phyloP scores from a whole-genome alignment of 192 early-diverging fungal species.

The Gaertneriomyces sp. region DNA sequence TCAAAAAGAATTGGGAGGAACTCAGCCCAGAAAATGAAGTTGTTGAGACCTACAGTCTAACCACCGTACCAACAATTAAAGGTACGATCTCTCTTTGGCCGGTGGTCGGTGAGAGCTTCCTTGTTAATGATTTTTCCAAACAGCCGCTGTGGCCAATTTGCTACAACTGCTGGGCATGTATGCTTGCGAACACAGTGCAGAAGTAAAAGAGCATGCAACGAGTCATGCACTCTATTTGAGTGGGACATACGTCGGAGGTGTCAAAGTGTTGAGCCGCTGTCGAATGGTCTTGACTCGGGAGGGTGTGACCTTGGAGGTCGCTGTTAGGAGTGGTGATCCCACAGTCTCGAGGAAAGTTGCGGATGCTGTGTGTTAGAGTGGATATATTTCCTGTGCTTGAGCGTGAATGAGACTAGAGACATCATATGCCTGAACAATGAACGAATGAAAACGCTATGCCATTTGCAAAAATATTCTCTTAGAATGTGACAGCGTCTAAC shows the following conservation, averaged over 20 bases:
- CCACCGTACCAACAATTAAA: conserved; percentile 71
- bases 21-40: conserved; percentile 67
- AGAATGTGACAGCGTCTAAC: conserved; percentile 75
- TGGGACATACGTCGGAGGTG: conserved; percentile 82
- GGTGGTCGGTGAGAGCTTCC: conserved; percentile 12
- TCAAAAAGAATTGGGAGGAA: conserved; percentile 75
- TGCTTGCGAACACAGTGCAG: conserved; percentile 68
- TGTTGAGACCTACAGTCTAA: conserved; percentile 85
- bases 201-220: conserved; percentile 59
- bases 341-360: conserved; percentile 72
- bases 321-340: conserved; percentile 67
- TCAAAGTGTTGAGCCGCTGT: conserved; percentile 69
- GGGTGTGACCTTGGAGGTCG: conserved; percentile 91
- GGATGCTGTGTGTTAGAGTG: conserved; percentile 58
- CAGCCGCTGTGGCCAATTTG: conserved; percentile 65
- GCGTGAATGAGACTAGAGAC: too few relatives aligned
- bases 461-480: conserved; percentile 2
- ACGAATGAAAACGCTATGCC: too few relatives aligned
- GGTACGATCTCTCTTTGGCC: conserved; percentile 38
- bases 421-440: too few relatives aligned
- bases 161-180: conserved; percentile 84
- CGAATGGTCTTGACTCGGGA: conserved; percentile 82
- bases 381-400: too few relatives aligned
- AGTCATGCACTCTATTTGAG: conserved; percentile 83
- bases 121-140: conserved; percentile 10